phyloP scores from a whole-genome alignment of 495 filamentous ascomycete species.

The Cercophora samala region DNA sequence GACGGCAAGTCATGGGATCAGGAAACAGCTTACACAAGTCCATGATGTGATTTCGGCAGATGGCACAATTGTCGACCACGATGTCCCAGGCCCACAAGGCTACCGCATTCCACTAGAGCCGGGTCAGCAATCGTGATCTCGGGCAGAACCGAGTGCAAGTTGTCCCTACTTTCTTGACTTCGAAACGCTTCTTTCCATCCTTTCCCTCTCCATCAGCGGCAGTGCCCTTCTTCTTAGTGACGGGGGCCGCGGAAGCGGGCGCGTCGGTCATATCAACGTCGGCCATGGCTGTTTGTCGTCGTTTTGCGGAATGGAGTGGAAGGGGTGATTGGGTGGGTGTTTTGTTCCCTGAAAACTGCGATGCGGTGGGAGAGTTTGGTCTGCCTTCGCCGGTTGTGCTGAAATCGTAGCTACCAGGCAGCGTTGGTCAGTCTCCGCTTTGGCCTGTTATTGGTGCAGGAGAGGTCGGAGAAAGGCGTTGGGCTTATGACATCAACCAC shows the following conservation, averaged over 20 bases:
- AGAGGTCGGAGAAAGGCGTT: background rate
- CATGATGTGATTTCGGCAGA: conserved; percentile 99
- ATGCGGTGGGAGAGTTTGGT: background rate
- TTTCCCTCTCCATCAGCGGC: conserved; percentile 52
- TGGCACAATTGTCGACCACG: conserved; percentile 98
- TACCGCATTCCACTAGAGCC: conserved; percentile 90
- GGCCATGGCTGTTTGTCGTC: conserved; percentile 60
- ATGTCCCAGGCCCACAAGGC: conserved; percentile 99
- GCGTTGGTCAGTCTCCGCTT: conserved; percentile 15
- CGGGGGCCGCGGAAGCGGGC: conserved; percentile 47
- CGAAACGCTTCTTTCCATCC: conserved; percentile 88
- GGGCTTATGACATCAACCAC: conserved; percentile 8
- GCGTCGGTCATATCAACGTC: conserved; percentile 94
- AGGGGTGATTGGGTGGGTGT: background rate
- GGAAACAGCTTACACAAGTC: conserved; percentile 70
- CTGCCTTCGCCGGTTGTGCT: background rate
- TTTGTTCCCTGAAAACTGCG: background rate
- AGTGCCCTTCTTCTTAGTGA: conserved; percentile 56
- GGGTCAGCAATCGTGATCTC: conserved; percentile 21
- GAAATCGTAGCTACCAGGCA: conserved; percentile 4
- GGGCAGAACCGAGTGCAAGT: conserved; percentile 4
- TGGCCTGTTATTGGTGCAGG: background rate
- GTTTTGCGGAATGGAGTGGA: background rate
- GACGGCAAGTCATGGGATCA: background rate
- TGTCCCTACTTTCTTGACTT: conserved; percentile 88